These are phyloP conservation scores for Hanseniaspora vineae DNA, from an alignment of 805 yeast genomes.

Conservation along the genomic window DNA sequence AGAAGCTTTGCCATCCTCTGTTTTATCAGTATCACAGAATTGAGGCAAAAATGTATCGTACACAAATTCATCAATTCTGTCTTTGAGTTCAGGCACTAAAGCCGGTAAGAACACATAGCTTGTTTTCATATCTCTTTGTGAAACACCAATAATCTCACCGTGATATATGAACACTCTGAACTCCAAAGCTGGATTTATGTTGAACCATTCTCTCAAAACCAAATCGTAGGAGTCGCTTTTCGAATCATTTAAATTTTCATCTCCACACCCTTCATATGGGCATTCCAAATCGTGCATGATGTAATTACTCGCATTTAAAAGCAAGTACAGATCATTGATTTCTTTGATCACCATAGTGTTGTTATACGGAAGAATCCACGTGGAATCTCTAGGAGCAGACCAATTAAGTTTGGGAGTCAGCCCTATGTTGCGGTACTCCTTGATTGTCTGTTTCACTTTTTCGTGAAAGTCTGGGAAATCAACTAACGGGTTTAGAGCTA, in stretches of 20 bases:
- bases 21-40: conserved; percentile 31
- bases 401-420: conserved; percentile 83
- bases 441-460: conserved; percentile 33
- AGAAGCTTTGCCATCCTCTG: neutral
- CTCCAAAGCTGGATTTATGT: conserved; percentile 79
- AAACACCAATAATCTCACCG: conserved; percentile 50
- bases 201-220: conserved; percentile 71
- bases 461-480: conserved; percentile 51
- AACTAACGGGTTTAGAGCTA: conserved; percentile 29
- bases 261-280: conserved; percentile 41
- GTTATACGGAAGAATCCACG: conserved; percentile 69
- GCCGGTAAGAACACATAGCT: conserved; percentile 58
- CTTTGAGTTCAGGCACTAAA: conserved; percentile 34
- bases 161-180: conserved; percentile 70
- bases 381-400: conserved; percentile 94
- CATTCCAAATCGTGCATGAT: conserved; percentile 71
- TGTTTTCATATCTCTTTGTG: conserved; percentile 73
- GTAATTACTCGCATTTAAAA: conserved; percentile 80
- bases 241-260: conserved; percentile 14
- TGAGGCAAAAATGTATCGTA: conserved; percentile 31
- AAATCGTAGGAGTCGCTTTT: conserved; percentile 39
- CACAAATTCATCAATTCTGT: conserved; percentile 42
- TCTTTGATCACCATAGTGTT: conserved; percentile 61
- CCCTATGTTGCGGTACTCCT: conserved; percentile 39
- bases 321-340: conserved; percentile 63